A percentile compares a stretch with the other conserved stretches of the same genome.
Evolutionary conservation across 1,139 yeast genomes (phyloP).

Genomic region (Protomyces lactucae-debilis): DNA sequence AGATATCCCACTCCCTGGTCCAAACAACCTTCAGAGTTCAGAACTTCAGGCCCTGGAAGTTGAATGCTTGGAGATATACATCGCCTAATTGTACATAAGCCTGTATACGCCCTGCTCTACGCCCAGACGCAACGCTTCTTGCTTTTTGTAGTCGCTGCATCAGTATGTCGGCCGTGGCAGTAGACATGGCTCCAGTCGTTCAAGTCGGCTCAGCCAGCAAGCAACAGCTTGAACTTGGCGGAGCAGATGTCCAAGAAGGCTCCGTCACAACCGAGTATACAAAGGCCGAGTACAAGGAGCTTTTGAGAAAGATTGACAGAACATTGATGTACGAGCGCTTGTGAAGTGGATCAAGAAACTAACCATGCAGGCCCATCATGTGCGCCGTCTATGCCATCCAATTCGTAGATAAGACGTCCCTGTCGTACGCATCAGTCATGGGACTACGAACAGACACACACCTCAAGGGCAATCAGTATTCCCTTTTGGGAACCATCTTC

Average conservation of each 20-base stretch:
- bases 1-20: too few species aligned
- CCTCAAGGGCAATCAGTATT: slow-evolving; percentile 43
- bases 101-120: too few species aligned
- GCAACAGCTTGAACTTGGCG: background rate
- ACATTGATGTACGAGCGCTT: slow-evolving; percentile 36
- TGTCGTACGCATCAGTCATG: slow-evolving; percentile 57
- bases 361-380: slow-evolving; percentile 47
- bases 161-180: background rate
- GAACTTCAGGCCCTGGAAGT: too few species aligned
- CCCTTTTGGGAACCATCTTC: slow-evolving; percentile 57
- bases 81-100: too few species aligned
- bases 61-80: too few species aligned
- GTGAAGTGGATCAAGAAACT: too few species aligned
- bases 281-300: slow-evolving; percentile 24
- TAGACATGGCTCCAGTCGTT: background rate
- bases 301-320: slow-evolving; percentile 48
- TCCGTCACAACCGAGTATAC: background rate
- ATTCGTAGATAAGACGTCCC: slow-evolving; percentile 60
- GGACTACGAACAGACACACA: slow-evolving; percentile 47
- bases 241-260: background rate
- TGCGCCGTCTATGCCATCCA: slow-evolving; percentile 54
- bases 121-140: too few species aligned
- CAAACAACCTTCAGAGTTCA: too few species aligned
- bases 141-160: too few species aligned
- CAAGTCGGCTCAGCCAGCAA: background rate